phyloP scores from a whole-genome alignment of 495 filamentous ascomycete species.

The Penicillium silybi region DNA sequence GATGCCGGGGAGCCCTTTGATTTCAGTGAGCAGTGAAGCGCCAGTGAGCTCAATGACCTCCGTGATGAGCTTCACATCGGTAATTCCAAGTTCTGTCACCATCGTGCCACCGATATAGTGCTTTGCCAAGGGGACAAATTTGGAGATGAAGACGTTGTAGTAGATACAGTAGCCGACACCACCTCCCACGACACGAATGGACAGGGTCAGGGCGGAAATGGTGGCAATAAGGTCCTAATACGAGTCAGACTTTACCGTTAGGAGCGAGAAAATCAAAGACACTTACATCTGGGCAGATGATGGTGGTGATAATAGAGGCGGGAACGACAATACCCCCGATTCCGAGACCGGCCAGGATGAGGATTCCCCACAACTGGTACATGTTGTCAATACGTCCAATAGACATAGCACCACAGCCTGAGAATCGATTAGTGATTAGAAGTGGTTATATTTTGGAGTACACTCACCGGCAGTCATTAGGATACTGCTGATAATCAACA shows the following conservation, averaged over 20 bases:
- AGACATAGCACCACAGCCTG: conserved; percentile 60
- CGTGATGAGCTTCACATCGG: conserved; percentile 32
- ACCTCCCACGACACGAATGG: conserved; percentile 68
- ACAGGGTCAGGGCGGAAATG: conserved; percentile 67
- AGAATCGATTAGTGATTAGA: not conserved
- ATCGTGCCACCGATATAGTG: conserved; percentile 54
- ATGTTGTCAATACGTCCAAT: conserved; percentile 56
- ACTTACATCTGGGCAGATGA: conserved; percentile 61
- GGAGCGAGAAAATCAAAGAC: not conserved
- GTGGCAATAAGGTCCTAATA: conserved; percentile 65
- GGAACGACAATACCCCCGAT: conserved; percentile 74
- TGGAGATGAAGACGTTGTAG: conserved; percentile 70
- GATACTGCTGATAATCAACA: conserved; percentile 58
- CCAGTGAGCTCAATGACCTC: conserved; percentile 56
- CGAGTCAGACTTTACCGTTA: not conserved
- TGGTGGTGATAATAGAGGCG: conserved; percentile 66
- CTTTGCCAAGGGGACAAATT: conserved; percentile 52
- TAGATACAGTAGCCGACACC: conserved; percentile 69
- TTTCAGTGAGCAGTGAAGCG: conserved; percentile 48
- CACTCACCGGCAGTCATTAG: conserved; percentile 64
- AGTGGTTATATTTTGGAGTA: not conserved
- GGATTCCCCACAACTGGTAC: conserved; percentile 55
- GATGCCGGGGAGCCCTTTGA: conserved; percentile 55
- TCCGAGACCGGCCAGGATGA: conserved; percentile 62
- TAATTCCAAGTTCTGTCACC: conserved; percentile 50